These are phyloP conservation scores for Lasiodiplodia hormozganensis DNA, from an alignment of 2,329 filamentous ascomycete species.

Conservation along the genomic window DNA sequence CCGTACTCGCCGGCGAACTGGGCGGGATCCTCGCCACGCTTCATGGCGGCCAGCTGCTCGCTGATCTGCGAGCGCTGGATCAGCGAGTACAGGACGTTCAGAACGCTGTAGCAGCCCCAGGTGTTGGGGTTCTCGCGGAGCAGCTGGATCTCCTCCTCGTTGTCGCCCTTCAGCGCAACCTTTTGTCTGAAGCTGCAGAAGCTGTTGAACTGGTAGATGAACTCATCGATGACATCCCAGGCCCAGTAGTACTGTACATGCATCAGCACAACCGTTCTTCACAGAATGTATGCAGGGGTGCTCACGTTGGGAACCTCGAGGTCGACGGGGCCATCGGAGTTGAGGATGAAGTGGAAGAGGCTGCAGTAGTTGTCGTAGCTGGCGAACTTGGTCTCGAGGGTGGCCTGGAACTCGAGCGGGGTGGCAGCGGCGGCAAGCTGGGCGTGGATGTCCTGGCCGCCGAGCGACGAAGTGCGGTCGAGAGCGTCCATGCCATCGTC, in stretches of 20 bases:
- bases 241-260: constrained; percentile 89
- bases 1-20: constrained; percentile 95
- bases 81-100: constrained; percentile 98
- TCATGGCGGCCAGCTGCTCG: constrained; percentile 94
- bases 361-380: constrained; percentile 99
- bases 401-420: constrained; percentile 93
- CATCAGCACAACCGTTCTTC: constrained; percentile 30
- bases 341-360: constrained; percentile 98
- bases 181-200: constrained; percentile 97
- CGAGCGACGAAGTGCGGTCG: constrained; percentile 68
- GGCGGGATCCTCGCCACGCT: constrained; percentile 88
- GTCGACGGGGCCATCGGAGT: constrained; percentile 98
- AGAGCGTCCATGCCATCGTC: constrained; percentile 85
- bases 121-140: constrained; percentile 97
- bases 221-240: constrained; percentile 99
- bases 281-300: constrained; percentile 35
- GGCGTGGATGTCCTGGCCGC: constrained; percentile 91
- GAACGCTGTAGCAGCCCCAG: constrained; percentile 99
- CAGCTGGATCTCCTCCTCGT: constrained; percentile 89
- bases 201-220: constrained; percentile 99
- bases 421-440: constrained; percentile 90
- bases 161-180: constrained; percentile 80
- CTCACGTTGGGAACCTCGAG: constrained; percentile 94
- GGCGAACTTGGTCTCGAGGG: constrained; percentile 95
- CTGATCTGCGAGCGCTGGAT: constrained; percentile 98